Percentiles rank a stretch among this genome's conserved stretches.
phyloP scores from a whole-genome alignment of 805 yeast species.

The Zygosaccharomyces bisporus region DNA sequence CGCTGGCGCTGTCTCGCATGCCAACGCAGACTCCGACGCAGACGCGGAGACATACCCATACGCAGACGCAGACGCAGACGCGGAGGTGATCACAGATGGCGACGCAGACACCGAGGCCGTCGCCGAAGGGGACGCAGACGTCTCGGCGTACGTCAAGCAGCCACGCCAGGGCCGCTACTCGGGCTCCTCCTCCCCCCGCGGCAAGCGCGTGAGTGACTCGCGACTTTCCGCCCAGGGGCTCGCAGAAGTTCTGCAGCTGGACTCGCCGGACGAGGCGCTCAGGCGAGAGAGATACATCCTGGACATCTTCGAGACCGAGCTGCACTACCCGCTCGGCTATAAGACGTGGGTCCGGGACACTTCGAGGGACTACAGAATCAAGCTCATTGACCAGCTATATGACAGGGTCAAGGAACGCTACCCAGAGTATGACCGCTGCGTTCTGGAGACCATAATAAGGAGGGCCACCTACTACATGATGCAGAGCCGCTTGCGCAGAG shows the following conservation, averaged over 20 bases:
- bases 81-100: conserved; percentile 1
- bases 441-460: conserved; percentile 69
- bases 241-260: conserved; percentile 47
- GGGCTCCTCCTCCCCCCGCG: conserved; percentile 8
- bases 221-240: conserved; percentile 55
- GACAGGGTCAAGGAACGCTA: conserved; percentile 45
- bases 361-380: conserved; percentile 48
- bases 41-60: conserved; percentile 10
- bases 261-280: conserved; percentile 51
- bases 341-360: conserved; percentile 86
- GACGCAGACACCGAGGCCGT: conserved; percentile 10
- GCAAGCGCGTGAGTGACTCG: conserved; percentile 43
- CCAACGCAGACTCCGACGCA: conserved; percentile 8
- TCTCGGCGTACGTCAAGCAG: conserved; percentile 9
- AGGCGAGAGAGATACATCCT: conserved; percentile 52
- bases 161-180: conserved; percentile 17
- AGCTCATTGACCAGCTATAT: conserved; percentile 48
- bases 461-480: conserved; percentile 76
- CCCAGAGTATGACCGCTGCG: conserved; percentile 48
- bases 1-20: conserved; percentile 10
- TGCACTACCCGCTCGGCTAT: conserved; percentile 71
- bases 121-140: conserved; percentile 11
- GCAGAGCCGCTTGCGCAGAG: conserved; percentile 73
- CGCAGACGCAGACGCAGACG: conserved; percentile 12
- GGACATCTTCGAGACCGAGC: conserved; percentile 49